These are phyloP conservation scores for Amorphotheca resinae DNA, from an alignment of 495 filamentous ascomycete genomes.

Conservation along the genomic window DNA sequence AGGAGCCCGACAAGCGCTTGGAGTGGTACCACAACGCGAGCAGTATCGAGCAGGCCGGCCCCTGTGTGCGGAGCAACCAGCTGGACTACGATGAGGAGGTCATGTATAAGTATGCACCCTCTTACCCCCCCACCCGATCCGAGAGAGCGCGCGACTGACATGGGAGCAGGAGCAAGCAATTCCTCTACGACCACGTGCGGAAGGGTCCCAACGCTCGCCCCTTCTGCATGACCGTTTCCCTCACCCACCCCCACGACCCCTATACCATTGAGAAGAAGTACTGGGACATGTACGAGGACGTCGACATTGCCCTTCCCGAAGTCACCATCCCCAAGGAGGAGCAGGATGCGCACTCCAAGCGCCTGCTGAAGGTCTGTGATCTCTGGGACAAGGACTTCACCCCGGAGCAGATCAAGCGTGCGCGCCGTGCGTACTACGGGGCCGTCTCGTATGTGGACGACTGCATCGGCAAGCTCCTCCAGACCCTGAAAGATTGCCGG, in stretches of 20 bases:
- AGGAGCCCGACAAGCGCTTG: constrained; percentile 65
- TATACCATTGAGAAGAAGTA: constrained; percentile 82
- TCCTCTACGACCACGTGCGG: constrained; percentile 71
- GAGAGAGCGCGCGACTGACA: too few species aligned
- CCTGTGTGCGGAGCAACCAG: constrained; percentile 76
- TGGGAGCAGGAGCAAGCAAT: constrained; percentile 49
- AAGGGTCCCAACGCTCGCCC: constrained; percentile 53
- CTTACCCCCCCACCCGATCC: too few species aligned
- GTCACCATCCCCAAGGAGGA: constrained; percentile 60
- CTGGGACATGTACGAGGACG: constrained; percentile 78
- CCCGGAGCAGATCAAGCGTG: constrained; percentile 66
- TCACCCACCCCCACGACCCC: constrained; percentile 85
- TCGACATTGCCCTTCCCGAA: constrained; percentile 72
- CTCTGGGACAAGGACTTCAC: constrained; percentile 64
- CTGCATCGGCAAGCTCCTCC: constrained; percentile 66
- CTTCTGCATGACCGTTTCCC: constrained; percentile 77
- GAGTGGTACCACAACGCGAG: constrained; percentile 92
- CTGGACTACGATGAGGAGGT: constrained; percentile 93
- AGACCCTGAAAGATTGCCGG: constrained; percentile 58
- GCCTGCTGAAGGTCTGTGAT: constrained; percentile 69
- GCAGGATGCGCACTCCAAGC: constrained; percentile 71
- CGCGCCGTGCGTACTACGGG: constrained; percentile 75
- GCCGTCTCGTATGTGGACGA: constrained; percentile 84
- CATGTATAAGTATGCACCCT: constrained; percentile 47
- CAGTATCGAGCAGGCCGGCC: constrained; percentile 74